Conservation (phyloP, 2,329 filamentous ascomycete genomes). For the Samsoniella hepiali region DNA sequence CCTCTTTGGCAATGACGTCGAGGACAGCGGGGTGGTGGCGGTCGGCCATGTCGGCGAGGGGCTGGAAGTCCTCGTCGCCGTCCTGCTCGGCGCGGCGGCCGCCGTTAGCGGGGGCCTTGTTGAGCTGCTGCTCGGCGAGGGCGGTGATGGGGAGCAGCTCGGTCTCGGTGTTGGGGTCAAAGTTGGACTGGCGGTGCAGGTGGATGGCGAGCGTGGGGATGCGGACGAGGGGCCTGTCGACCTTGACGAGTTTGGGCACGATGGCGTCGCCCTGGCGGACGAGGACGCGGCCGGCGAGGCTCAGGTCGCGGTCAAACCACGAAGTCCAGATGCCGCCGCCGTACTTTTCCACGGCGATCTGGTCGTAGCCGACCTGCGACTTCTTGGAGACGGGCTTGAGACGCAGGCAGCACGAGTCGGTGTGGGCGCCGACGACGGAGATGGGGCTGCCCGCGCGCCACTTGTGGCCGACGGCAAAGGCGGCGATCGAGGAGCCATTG, state of each 20-base stretch:
- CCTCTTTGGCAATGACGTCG: constrained; percentile 77
- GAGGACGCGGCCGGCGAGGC: constrained; percentile 84
- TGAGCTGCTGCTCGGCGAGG: constrained; percentile 81
- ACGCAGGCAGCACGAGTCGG: constrained; percentile 87
- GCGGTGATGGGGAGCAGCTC: constrained; percentile 93
- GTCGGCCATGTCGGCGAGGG: constrained; percentile 72
- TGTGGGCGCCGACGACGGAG: constrained; percentile 92
- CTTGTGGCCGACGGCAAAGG: constrained; percentile 84
- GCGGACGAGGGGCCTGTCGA: constrained; percentile 84
- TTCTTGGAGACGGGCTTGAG: constrained; percentile 95
- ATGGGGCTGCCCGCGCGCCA: constrained; percentile 92
- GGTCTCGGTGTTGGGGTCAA: constrained; percentile 94
- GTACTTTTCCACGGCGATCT: constrained; percentile 95
- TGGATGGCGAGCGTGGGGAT: constrained; percentile 95
- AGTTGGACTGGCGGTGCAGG: constrained; percentile 79
- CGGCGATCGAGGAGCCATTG: constrained; percentile 87
- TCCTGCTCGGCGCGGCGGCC: constrained; percentile 37
- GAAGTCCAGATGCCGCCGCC: constrained; percentile 97
- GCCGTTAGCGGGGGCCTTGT: constrained; percentile 58
- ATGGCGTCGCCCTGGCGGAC: constrained; percentile 71
- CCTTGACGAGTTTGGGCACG: constrained; percentile 80
- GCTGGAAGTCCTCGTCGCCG: constrained; percentile 58
- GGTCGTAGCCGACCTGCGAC: constrained; percentile 78
- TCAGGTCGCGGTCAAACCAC: constrained; percentile 95
- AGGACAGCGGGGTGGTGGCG: constrained; percentile 88